Conservation (phyloP, 257 asterid genomes). For the Solanum lignicaule region DNA sequence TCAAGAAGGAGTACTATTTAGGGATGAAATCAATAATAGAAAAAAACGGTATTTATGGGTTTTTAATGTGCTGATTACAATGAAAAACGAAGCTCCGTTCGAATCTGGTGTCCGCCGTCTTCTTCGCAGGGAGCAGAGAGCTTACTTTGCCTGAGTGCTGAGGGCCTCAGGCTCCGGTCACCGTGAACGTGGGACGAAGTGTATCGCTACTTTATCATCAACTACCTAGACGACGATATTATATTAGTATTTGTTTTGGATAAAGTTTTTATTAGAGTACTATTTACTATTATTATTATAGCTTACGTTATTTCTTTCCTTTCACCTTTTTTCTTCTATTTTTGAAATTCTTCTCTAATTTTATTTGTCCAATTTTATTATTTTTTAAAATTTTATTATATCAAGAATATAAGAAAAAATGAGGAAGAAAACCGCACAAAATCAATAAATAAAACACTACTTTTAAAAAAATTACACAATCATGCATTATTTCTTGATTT, state of each 20-base stretch:
- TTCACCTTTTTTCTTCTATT: background rate
- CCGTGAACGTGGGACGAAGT: background rate
- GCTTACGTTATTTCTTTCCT: background rate
- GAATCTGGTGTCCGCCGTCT: background rate
- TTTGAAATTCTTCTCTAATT: too few species aligned
- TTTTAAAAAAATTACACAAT: too few species aligned
- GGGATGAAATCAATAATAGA: background rate
- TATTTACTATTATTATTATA: too few species aligned
- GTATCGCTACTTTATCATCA: background rate
- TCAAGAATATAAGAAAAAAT: too few species aligned
- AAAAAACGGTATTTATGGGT: background rate
- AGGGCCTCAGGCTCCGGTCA: background rate
- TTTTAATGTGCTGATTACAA: background rate
- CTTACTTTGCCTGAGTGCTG: background rate
- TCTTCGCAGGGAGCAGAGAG: background rate
- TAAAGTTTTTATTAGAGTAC: too few species aligned
- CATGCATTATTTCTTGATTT: too few species aligned
- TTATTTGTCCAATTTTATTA: too few species aligned
- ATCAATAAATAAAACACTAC: too few species aligned
- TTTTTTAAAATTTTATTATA: too few species aligned
- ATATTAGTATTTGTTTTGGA: background rate
- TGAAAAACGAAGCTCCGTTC: background rate
- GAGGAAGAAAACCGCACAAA: too few species aligned
- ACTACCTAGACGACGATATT: background rate
- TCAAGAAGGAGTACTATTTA: background rate